Evolutionary conservation across 2,329 filamentous ascomycete species (phyloP), one percentile per base, ranked within the genome.

Genomic region (Zelopaecilomyces penicillatus): DNA sequence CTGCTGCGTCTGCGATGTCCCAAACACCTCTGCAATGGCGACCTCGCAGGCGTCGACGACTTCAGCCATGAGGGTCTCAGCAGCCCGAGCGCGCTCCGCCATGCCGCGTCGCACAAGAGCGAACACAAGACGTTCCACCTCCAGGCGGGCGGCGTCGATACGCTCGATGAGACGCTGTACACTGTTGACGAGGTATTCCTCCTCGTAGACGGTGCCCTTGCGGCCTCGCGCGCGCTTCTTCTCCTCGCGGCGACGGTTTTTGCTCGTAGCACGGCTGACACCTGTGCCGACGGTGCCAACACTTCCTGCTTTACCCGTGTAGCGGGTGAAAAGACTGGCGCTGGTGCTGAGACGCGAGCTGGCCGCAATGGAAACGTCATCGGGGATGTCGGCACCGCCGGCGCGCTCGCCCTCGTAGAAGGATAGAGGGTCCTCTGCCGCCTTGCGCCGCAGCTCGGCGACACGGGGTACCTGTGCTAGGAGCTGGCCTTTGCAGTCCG

Each of bases 131-230:
- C 82, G 68, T 57, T 80, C 76, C 1, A 87, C 78, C 61, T 98
- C 93, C 1, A 78, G 74, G 41, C 81, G 76, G 3, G 83, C 75
- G 26, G 72, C 73, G 62, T 90, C 88, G 26, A 95, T 80, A 32
- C 90, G 76, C 62, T 95, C 88, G 10, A 95, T 78, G 31, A 98
- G 73, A 27, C 93, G 75, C 9, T 83, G 78, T 32, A 97, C 82
- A 54, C 84, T 91, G 62, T 90, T 93, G 47, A 95, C 83, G 5
- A 98, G 77, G 63, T 98, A 98, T 65, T 97, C 93, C 60, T 97
- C 91, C 64, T 98, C 93, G 64, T 98, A 98, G 5, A 98, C 87
- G 11, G 87, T 95, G 8, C 93, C 93, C 71, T 97, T 97, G 63
- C 95, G 91, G 27, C 93, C 93, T 6, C 88, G 74, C 0, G 93